A percentile compares a stretch with the other conserved stretches of the same genome.
Conservation (phyloP, 2,329 filamentous ascomycete genomes). For the Stachybotrys chartarum region DNA sequence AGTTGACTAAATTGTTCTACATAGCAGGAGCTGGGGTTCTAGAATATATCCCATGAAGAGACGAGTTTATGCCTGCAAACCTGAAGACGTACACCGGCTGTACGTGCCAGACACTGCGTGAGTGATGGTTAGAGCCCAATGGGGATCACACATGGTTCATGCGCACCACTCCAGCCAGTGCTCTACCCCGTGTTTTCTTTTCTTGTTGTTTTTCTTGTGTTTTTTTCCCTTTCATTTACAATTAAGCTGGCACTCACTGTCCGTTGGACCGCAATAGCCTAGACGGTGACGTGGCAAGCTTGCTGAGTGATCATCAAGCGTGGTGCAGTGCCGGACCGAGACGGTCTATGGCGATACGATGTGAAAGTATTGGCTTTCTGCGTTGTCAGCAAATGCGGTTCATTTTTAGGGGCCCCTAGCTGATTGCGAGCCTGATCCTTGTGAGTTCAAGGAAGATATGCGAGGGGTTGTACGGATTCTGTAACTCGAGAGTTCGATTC, state of each 20-base stretch:
- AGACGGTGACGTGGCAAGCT: too few species aligned
- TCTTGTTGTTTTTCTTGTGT: too few species aligned
- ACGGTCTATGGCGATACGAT: too few species aligned
- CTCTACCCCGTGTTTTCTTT: too few species aligned
- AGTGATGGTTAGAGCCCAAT: not conserved
- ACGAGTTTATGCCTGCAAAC: not conserved
- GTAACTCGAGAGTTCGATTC: too few species aligned
- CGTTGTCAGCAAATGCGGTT: not conserved
- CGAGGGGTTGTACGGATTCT: too few species aligned
- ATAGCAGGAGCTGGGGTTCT: not conserved
- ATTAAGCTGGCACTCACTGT: too few species aligned
- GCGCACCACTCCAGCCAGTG: not conserved
- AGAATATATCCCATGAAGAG: not conserved
- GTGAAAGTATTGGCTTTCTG: not conserved
- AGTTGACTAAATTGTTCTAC: not conserved
- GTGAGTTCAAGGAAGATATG: not conserved
- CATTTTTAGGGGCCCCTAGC: not conserved
- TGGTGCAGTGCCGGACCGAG: too few species aligned
- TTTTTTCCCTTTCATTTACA: too few species aligned
- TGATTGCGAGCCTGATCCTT: not conserved
- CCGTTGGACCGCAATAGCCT: too few species aligned
- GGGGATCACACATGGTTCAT: not conserved
- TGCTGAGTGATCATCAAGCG: too few species aligned
- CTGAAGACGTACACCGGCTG: not conserved
- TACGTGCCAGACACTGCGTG: not conserved